Evolutionary conservation across 495 filamentous ascomycete species (phyloP).

Genomic region (Xylaria telfairii): DNA sequence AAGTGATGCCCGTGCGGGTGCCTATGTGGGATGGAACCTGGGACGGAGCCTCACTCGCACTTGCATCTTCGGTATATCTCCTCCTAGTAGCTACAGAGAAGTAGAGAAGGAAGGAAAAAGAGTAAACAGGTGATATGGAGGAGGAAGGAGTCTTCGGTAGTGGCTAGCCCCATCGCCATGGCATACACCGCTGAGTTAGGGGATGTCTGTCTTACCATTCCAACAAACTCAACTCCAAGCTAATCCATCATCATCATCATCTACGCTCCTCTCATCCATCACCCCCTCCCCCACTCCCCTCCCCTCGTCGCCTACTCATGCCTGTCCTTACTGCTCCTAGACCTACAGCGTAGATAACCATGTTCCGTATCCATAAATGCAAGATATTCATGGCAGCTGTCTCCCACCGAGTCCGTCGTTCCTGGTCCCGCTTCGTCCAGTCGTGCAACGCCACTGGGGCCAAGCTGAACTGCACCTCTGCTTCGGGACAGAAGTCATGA

Average conservation of each 20-base stretch:
- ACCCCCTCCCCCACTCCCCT: no score
- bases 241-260: neutral
- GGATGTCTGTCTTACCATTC: neutral
- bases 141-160: neutral
- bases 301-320: neutral
- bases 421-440: neutral
- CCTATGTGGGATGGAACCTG: no score
- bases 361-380: conserved; percentile 20
- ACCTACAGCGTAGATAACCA: neutral
- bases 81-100: no score
- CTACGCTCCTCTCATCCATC: neutral
- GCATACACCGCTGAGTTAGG: no score
- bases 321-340: neutral
- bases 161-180: no score
- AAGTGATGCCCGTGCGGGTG: no score
- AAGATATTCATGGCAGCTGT: conserved; percentile 11
- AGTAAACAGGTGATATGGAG: neutral
- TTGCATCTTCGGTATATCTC: no score
- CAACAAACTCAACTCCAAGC: neutral
- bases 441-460: conserved; percentile 1
- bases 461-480: conserved; percentile 20
- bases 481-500: conserved; percentile 1
- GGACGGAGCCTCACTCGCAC: no score
- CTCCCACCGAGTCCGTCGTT: neutral
- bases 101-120: neutral